Base-by-base conservation (phyloP, 805 yeast genomes). In the Metschnikowia kunwiensis region DNA sequence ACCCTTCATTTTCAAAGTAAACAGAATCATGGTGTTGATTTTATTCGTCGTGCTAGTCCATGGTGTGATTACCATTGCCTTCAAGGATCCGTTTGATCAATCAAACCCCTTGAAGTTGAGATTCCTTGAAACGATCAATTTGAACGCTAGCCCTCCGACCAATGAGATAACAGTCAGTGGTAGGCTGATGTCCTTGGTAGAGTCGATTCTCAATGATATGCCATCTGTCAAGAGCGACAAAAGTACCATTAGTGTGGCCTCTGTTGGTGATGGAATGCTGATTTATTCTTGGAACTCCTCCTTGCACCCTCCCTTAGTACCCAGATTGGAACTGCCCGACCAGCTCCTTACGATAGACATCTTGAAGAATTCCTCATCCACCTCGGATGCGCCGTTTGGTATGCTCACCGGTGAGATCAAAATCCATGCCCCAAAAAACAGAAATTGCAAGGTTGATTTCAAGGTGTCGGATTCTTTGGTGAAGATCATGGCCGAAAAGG, bases 1-100 rank as follows among this genome's bases (percentile, higher is more conserved):
- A 31, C 87, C 93, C 5, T 85, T 85, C 53, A 61, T 78, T 25
- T 82, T 82, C 61, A 83, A 82, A 53, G 53, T 84, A 35, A 82
- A 83, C 55, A 65, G 74, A 31, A 42, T 75, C 11, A 57, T 78
- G 25, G 50, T 68, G 2, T 55, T 80, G 15, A 42, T 69, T 0
- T 36, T 63, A 8, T 50, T 70, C 2, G 54, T 72, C 14, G 42
- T 70, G 5, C 37, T 66, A 9, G 29, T 51, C 8, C 44, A 50
- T 11, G 70, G 75, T 9, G 51, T 70, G 4, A 42, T 63, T 2
- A 40, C 61, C 7, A 53, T 78, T 14, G 49, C 63, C n/a, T 44
- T 65, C 14, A 56, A 65, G 11, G 55, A 60, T 3, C 84, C 96
- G n/a, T 86, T 82, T 55, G 74, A 80, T 20, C 63, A 67, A 17